Base-by-base conservation (phyloP, 2,329 filamentous ascomycete genomes). In the Epichloe brachyelytri region DNA sequence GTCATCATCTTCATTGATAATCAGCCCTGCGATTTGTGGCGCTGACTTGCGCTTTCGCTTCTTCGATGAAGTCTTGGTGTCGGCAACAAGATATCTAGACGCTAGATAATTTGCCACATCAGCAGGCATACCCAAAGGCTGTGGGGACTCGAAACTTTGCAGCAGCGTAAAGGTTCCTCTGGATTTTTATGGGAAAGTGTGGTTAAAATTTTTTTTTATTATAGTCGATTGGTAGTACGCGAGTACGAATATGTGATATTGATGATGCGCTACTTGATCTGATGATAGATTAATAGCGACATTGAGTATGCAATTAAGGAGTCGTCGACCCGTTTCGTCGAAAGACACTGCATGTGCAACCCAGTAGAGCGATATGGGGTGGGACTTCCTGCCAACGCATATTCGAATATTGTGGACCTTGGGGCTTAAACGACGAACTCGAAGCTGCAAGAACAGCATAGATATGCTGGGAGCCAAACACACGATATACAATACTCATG, bases 21-120 rank as follows among this genome's bases (percentile, higher is more conserved):
- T 72, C 30, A 85, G 75, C 45, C 80, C 79, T 44, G 68, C 64
- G 48, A 65, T 55, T 48, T 20, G 37, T 3, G 48, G 8, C 19
- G 66, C 61, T 52, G 75, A 67, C 64, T 82, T 83, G 60, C 78
- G 75, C 68, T 84, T 85, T 54, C 78, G 75, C 63, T 83, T 84
- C 62, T 83, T 83, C 46, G 70, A 54, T 5, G 52, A 60, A 17
- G 77, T 74, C 55, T 78, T 79, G 5, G 73, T 67, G 54, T 80
- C 76, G 40, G 77, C 72, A 51, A 76, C 71, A 47, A 98, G 82
- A 66, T 98, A 98, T 67, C 89, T 93, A 56, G 88, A 85, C 38
- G 91, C 90, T 37, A 98, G 80, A 63, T 97, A 98, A 62, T 83
- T 82, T 53, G 88, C 83, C 57, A 96, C 77, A 58, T 80, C 76